Evolutionary conservation across 108 stramenopile species (phyloP).

Genomic region (Pelagomonas calceolata): DNA sequence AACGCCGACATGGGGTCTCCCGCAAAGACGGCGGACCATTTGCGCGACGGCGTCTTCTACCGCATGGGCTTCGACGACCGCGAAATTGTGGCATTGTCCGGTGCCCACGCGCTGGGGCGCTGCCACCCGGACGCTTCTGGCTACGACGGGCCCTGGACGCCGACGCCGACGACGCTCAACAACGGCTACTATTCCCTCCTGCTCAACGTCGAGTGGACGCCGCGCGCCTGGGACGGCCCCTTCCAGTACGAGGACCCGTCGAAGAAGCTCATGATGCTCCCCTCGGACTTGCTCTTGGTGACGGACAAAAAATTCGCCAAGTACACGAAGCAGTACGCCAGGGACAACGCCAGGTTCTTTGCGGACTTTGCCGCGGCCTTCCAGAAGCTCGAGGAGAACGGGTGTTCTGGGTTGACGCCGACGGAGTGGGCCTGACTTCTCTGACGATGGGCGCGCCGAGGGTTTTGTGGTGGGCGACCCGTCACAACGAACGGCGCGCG

Average conservation of each 20-base stretch:
- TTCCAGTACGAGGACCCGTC: conserved; percentile 56
- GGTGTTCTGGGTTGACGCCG: conserved; percentile 3
- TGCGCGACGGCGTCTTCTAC: conserved; percentile 60
- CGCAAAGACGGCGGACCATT: conserved; percentile 52
- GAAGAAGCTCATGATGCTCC: conserved; percentile 55
- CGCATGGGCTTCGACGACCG: conserved; percentile 86
- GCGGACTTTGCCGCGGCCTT: conserved; percentile 64
- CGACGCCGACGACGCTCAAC: conserved; percentile 57
- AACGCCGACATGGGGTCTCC: conserved; percentile 59
- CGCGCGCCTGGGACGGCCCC: conserved; percentile 49
- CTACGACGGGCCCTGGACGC: conserved; percentile 71
- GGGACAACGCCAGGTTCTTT: conserved; percentile 49
- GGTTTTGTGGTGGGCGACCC: no score
- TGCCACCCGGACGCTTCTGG: conserved; percentile 66
- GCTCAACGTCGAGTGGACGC: conserved; percentile 44
- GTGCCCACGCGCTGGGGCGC: conserved; percentile 79
- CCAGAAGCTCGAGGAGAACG: conserved; percentile 48
- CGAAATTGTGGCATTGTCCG: conserved; percentile 71
- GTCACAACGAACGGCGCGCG: no score
- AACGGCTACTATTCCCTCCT: conserved; percentile 64
- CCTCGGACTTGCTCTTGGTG: conserved; percentile 54
- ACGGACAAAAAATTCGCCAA: conserved; percentile 57
- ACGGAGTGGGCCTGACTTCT: background rate
- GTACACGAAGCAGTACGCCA: conserved; percentile 62
- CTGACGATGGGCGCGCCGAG: no score